Base-by-base conservation (phyloP, 2,329 filamentous ascomycete genomes). In the Fusarium coicis region DNA sequence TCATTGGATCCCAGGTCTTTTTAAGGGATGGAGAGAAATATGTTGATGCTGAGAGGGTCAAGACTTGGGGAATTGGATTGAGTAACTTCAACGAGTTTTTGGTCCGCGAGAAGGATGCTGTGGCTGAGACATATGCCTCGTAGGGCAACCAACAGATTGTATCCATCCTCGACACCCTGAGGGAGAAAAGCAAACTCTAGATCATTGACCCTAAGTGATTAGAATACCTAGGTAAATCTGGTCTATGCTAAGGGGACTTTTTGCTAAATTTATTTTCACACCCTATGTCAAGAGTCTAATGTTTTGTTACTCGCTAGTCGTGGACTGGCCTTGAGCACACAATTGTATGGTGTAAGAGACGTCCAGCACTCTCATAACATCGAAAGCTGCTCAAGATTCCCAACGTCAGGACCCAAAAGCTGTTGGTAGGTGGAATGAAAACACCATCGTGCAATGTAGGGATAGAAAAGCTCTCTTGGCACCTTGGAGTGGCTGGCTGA, bases 151-250 rank as follows among this genome's bases (percentile, higher is more conserved):
- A n/a, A 39, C 23, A 39, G 19, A 39, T 39, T 12, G 2, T 19
- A 19, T 39, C 18, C 15, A 23, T 10, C 8, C 7, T n/a, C 2
- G 7, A n/a, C 5, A n/a, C 1, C 12, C 21, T n/a, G 0, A 2
- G 39, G 21, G 39, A 40, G 39, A 3, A n/a, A 15, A 15, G 21
- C 9, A 10, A 40, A n/a, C 7, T 7, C 11, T 5, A 7, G 37
- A 21, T 7, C 11, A 6, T 39, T 21, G 16, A 21, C 14, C 12
- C 12, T 9, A n/a, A n/a, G 21, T 9, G 7, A 10, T 7, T 0
- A n/a, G 10, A 15, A n/a, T n/a, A 7, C 5, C 10, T 15, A 15
- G 12, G 5, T n/a, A 14, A 14, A 40, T n/a, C 21, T 40, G 9
- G 12, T 2, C 21, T n/a, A 15, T 15, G 2, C 6, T n/a, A 10